phyloP scores from a whole-genome alignment of 805 yeast species.

The Torulaspora quercuum region DNA sequence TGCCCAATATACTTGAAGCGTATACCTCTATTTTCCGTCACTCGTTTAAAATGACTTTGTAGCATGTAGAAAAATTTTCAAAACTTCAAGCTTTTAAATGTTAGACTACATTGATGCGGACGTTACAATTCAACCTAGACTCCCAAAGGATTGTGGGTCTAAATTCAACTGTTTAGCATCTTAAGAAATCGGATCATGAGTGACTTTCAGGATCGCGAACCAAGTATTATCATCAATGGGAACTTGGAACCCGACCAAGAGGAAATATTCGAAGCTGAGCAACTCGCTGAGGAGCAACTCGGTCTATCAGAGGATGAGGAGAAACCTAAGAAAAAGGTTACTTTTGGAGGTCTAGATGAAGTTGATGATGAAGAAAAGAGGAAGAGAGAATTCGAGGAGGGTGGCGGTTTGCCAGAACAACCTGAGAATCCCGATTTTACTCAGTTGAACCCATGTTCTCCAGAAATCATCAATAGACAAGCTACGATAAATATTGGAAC shows the following conservation, averaged over 20 bases:
- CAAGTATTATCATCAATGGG: conserved; percentile 76
- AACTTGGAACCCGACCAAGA: conserved; percentile 42
- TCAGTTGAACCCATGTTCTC: conserved; percentile 78
- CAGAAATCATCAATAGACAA: conserved; percentile 96
- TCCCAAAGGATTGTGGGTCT: too few species aligned
- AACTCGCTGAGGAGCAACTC: conserved; percentile 34
- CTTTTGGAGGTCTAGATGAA: conserved; percentile 69
- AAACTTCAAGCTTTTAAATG: too few species aligned
- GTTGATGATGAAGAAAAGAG: conserved; percentile 73
- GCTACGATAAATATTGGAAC: conserved; percentile 99
- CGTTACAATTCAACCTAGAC: too few species aligned
- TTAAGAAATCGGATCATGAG: conserved; percentile 47
- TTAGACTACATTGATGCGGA: too few species aligned
- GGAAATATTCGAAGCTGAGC: conserved; percentile 38
- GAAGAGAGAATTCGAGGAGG: conserved; percentile 87
- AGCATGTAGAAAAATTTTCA: too few species aligned
- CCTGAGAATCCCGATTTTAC: conserved; percentile 85
- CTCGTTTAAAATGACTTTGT: too few species aligned
- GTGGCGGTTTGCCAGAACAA: conserved; percentile 98
- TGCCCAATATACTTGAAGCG: too few species aligned
- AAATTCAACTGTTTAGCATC: too few species aligned
- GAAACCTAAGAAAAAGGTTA: conserved; percentile 64
- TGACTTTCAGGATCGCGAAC: conserved; percentile 79
- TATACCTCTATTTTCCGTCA: too few species aligned
- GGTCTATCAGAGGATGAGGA: conserved; percentile 35